phyloP scores from a whole-genome alignment of 345 rosid species.

The Raphanus raphanistrum region DNA sequence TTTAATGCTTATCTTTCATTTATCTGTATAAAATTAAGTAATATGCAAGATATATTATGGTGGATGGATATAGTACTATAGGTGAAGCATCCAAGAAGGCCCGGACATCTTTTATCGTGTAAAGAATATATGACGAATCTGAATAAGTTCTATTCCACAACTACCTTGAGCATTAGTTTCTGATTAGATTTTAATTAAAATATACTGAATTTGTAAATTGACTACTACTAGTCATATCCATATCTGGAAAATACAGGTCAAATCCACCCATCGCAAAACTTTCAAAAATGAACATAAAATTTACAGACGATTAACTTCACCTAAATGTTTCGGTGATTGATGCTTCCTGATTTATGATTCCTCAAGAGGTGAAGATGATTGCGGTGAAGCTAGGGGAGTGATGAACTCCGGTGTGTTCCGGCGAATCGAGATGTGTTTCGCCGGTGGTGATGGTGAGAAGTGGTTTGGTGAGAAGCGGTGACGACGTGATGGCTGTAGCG shows the following conservation, averaged over 20 bases:
- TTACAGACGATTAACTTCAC: background rate
- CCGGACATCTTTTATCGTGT: background rate
- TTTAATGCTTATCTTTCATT: background rate
- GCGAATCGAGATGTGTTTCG: too few relatives aligned
- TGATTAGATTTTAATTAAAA: background rate
- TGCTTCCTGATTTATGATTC: too few relatives aligned
- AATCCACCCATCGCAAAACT: background rate
- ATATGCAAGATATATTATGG: background rate
- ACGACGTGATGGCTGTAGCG: too few relatives aligned
- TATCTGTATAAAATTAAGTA: background rate
- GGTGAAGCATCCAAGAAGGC: background rate
- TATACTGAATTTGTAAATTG: background rate
- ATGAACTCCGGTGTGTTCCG: too few relatives aligned
- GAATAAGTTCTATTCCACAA: background rate
- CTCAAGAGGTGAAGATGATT: too few relatives aligned
- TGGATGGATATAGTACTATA: background rate
- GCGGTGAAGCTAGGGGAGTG: too few relatives aligned
- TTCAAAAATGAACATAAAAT: background rate
- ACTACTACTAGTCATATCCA: background rate
- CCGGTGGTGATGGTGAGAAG: too few relatives aligned
- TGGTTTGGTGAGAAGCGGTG: too few relatives aligned
- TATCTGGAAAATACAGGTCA: background rate
- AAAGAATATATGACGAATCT: background rate
- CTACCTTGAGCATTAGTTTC: background rate
- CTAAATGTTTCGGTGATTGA: too few relatives aligned